phyloP scores from a whole-genome alignment of 2,329 filamentous ascomycete species.

The Arthroderma sp. region DNA sequence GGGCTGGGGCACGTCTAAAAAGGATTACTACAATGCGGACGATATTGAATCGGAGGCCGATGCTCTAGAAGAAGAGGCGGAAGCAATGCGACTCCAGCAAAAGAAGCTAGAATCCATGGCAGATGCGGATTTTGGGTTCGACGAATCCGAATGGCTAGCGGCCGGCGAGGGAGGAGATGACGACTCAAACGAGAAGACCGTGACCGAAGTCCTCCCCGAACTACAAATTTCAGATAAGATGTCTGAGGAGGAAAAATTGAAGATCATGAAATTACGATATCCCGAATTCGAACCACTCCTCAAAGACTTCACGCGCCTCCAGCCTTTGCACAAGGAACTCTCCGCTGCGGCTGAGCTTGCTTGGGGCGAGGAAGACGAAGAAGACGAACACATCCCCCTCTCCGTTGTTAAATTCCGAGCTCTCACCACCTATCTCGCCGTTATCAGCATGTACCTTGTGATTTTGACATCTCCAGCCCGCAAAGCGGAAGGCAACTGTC shows the following conservation, averaged over 20 bases:
- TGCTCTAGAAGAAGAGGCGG: constrained; percentile 81
- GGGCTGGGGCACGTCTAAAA: constrained; percentile 77
- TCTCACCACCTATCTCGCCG: constrained; percentile 71
- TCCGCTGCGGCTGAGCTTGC: constrained; percentile 46
- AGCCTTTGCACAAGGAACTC: constrained; percentile 47
- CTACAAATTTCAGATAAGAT: constrained; percentile 70
- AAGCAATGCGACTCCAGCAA: constrained; percentile 75
- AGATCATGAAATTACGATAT: constrained; percentile 66
- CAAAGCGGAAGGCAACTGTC: constrained; percentile 39
- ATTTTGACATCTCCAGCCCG: constrained; percentile 70
- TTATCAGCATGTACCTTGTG: constrained; percentile 87
- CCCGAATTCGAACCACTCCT: constrained; percentile 83
- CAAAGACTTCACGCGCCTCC: constrained; percentile 63
- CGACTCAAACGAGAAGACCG: constrained; percentile 43
- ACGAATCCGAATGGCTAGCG: constrained; percentile 72
- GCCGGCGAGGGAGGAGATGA: constrained; percentile 37
- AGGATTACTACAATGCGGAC: constrained; percentile 90
- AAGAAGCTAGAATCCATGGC: constrained; percentile 83
- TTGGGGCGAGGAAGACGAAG: constrained; percentile 25
- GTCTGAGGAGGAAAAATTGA: constrained; percentile 57
- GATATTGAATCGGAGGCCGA: constrained; percentile 55
- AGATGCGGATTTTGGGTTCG: constrained; percentile 85
- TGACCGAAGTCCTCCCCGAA: constrained; percentile 78
- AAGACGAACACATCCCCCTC: constrained; percentile 29
- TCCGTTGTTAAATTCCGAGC: constrained; percentile 63